Evolutionary conservation across 2,329 filamentous ascomycete genomes (phyloP).

Genomic region (Podosphaera fusca): DNA sequence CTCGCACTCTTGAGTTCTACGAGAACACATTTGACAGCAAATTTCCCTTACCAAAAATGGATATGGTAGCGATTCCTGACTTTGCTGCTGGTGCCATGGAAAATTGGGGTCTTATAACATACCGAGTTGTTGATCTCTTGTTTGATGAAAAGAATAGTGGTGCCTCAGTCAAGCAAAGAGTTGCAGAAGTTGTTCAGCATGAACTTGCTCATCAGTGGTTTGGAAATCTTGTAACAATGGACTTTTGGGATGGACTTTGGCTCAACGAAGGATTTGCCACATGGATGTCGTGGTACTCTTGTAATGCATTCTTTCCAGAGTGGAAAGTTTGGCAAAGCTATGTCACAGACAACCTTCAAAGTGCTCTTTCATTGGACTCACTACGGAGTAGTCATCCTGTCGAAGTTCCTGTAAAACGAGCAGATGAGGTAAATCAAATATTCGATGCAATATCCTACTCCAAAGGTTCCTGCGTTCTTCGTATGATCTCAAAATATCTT

Average conservation of each 20-base stretch:
- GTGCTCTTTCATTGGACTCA: slow-evolving; percentile 70
- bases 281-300: slow-evolving; percentile 86
- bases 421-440: slow-evolving; percentile 93
- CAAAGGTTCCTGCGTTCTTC: slow-evolving; percentile 83
- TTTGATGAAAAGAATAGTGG: slow-evolving; percentile 82
- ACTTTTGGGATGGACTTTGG: slow-evolving; percentile 96
- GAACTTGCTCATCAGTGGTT: slow-evolving; percentile 98
- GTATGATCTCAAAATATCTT: slow-evolving; percentile 91
- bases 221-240: slow-evolving; percentile 91
- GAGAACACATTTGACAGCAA: slow-evolving; percentile 79
- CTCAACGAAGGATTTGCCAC: slow-evolving; percentile 85
- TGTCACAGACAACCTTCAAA: slow-evolving; percentile 77
- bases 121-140: slow-evolving; percentile 74
- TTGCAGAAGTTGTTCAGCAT: slow-evolving; percentile 90
- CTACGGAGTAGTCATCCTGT: slow-evolving; percentile 89
- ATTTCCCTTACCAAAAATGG: slow-evolving; percentile 83
- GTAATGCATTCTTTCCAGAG: slow-evolving; percentile 86
- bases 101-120: slow-evolving; percentile 93
- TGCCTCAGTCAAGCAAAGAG: slow-evolving; percentile 72
- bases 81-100: slow-evolving; percentile 95
- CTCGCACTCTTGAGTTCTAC: slow-evolving; percentile 78
- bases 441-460: slow-evolving; percentile 96
- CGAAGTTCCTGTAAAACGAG: slow-evolving; percentile 84
- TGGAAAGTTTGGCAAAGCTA: slow-evolving; percentile 98
- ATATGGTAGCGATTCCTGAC: slow-evolving; percentile 88